Base-by-base conservation (phyloP, 1,284 basidiomycete species). In the Nidula niveotomentosa region DNA sequence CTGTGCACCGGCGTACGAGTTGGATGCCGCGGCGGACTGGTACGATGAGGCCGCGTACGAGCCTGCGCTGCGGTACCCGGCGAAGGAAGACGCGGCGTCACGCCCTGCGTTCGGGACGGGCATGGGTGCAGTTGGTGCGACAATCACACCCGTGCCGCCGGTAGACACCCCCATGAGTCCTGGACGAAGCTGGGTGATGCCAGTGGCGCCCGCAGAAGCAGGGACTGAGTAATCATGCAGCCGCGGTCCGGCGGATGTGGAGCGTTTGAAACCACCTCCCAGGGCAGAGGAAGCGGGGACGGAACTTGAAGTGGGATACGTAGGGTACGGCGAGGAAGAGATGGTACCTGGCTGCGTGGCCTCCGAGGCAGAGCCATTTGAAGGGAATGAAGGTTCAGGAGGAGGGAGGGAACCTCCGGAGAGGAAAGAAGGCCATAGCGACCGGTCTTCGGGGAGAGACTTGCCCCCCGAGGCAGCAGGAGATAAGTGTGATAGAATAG, bases 391-490 rank as follows among this genome's bases (percentile, higher is more conserved):
- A 10, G 61, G 56, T 51, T 75, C 72, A n/a, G 82, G 84, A 36
- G 77, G 80, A 23, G 87, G 86, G 7, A 91, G 71, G 10, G 79
- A 70, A 1, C 89, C 90, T 9, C 86, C 86, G 63, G 80, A 94
- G 58, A 84, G 79, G 75, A 86, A 90, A 18, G 84, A 85, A 1
- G 89, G 90, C 91, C 93, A 93, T 50, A 91, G 78, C 2, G 90
- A 89, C 60, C 95, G 93, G 70, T 98, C 95, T 57, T 94, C 94
- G 0, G 96, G 96, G 6, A 98, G 79, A 2, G 93, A 93, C 3
- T 86, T 84, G 8, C 88, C 88, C 9, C 81, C 81, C 34, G 81
- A 78, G 1, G 84, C 78, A 8, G 78, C 72, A 1, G 86, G 83
- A 12, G 86, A 85, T 53, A 95, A 77, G 68, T 94, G 92, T 1